phyloP scores from a whole-genome alignment of 805 yeast genomes.

The Scheffersomyces coipomensis region DNA sequence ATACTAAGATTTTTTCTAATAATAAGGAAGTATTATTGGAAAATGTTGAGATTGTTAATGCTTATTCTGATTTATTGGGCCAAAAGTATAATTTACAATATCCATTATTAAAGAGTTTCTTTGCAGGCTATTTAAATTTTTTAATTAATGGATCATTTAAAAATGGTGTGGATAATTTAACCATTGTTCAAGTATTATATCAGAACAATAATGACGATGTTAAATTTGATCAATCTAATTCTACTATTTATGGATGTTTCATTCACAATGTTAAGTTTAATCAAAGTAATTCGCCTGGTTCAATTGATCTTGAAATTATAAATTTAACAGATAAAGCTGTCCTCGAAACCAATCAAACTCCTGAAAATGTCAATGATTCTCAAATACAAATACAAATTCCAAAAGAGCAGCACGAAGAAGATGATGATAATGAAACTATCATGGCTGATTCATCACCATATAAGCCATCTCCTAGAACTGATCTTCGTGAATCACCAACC shows the following conservation, averaged over 20 bases:
- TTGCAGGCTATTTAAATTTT: constrained; percentile 37
- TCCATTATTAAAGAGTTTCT: constrained; percentile 38
- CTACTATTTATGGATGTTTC: constrained; percentile 19
- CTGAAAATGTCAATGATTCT: not conserved
- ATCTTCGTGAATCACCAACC: constrained; percentile 12
- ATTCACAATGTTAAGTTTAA: constrained; percentile 18
- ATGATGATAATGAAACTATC: constrained; percentile 40
- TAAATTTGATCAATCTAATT: constrained; percentile 6
- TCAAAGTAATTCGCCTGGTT: constrained; percentile 4
- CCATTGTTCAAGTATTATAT: constrained; percentile 30
- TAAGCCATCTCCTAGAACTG: constrained; percentile 18
- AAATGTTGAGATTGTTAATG: constrained; percentile 27
- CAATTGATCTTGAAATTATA: constrained; percentile 9
- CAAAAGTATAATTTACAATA: constrained; percentile 23
- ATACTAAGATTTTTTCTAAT: constrained; percentile 9
- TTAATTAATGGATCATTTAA: constrained; percentile 27
- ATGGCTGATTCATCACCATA: constrained; percentile 40
- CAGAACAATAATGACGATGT: constrained; percentile 6
- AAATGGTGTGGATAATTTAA: constrained; percentile 15
- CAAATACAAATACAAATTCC: not conserved
- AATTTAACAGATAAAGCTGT: constrained; percentile 6
- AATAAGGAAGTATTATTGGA: constrained; percentile 7
- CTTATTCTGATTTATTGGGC: constrained; percentile 17
- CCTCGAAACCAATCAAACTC: not conserved
- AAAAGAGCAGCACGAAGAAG: constrained; percentile 7